Base-by-base conservation (phyloP, 768 basidiomycete species). In the Pilatotrama ljubarskyi region DNA sequence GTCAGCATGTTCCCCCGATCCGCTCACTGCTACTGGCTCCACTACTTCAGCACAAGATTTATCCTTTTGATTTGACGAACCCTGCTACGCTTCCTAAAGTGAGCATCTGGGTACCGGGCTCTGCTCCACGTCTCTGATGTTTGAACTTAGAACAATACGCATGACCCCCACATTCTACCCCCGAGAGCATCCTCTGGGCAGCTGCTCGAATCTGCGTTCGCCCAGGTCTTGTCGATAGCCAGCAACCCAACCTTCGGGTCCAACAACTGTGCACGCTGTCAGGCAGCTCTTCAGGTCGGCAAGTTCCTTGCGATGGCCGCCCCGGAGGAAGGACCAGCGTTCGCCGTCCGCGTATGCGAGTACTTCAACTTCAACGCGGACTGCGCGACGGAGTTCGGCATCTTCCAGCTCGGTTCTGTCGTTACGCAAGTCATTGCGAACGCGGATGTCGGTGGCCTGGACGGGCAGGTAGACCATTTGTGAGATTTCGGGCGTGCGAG, bases 371-470 rank as follows among this genome's bases (percentile, higher is more conserved):
- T 87, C 69, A 68, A 58, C 47, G 64, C 50, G 49, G 67, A 74
- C 22, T 90, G 88, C 70, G 74, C 75, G 55, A 74, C 73, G 15
- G 78, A 72, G 26, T 87, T 76, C 68, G 79, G 83, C 22, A 64
- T 72, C 7, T 70, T 76, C 53, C 78, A 76, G 4, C 68, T 84
- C 17, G 89, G 90, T 0, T 73, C 85, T 3, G 76, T 87, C 26
- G 69, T 90, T 59, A 88, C 90, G 0, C 90, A 91, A 70, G 87
- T 91, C 11, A 62, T 86, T 38, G 83, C 87, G 11, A 86, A 85
- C 61, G 86, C 88, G 7, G 82, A 91, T 66, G 83, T 86, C 2
- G 84, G 83, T 13, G 87, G 88, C 5, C 84, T 83, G 55, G 90
- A 91, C 65, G 90, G 90, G 14, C 86, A 88, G 78, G 86, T 63